Percentiles rank a stretch among this genome's conserved stretches.
These are phyloP conservation scores for Moricandia arvensis DNA, from an alignment of 345 rosid genomes.

Conservation along the genomic window DNA sequence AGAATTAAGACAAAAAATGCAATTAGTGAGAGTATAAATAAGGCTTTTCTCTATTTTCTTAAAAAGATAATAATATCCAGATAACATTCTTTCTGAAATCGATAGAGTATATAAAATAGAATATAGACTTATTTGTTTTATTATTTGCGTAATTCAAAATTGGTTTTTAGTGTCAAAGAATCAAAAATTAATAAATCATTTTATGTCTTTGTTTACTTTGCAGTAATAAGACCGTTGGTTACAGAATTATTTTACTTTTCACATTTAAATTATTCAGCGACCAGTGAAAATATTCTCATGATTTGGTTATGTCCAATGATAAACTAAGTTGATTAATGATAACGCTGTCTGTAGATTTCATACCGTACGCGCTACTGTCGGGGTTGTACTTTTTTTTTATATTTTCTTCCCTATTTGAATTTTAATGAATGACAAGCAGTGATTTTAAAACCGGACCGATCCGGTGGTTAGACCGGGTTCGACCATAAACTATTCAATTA, in stretches of 20 bases:
- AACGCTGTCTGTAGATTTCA: background rate
- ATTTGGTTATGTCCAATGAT: slow-evolving; percentile 3
- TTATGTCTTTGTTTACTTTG: background rate
- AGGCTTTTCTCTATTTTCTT: too few relatives aligned
- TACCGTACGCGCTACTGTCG: too few relatives aligned
- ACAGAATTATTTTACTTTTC: background rate
- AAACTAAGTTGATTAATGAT: background rate
- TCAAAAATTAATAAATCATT: background rate
- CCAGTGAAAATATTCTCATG: background rate
- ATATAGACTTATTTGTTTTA: slow-evolving; percentile 1
- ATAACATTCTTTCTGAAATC: background rate
- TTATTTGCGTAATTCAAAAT: background rate
- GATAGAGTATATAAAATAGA: background rate
- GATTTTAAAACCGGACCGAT: too few relatives aligned
- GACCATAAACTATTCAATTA: too few relatives aligned
- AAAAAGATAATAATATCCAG: background rate
- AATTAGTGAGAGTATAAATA: background rate
- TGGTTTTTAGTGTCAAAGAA: background rate
- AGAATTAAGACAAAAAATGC: too few relatives aligned
- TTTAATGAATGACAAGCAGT: background rate
- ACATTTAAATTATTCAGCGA: background rate
- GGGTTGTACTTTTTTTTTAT: slow-evolving; percentile 9
- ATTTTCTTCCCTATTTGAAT: background rate
- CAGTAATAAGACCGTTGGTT: slow-evolving; percentile 2
- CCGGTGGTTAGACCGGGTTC: too few relatives aligned